Evolutionary conservation across 169 alveolate genomes (phyloP).

Genomic region (Eimeria tenella): DNA sequence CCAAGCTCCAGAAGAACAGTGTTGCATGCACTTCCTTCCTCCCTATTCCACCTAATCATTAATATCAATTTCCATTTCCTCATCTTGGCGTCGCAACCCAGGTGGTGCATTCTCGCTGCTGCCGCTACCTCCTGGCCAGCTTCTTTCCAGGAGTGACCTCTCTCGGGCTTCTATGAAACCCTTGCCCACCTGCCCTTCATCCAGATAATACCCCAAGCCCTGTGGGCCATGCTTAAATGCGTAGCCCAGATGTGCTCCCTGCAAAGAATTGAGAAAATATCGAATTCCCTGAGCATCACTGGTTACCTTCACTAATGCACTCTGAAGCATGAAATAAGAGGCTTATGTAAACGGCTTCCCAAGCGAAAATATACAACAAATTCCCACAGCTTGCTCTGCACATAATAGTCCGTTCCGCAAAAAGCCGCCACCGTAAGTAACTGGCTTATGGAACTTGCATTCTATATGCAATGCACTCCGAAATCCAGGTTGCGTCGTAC

Average conservation of each 20-base stretch:
- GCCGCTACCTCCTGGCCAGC: background rate
- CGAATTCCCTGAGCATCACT: too few relatives aligned
- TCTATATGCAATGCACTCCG: too few relatives aligned
- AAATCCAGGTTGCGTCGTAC: too few relatives aligned
- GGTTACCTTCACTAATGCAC: too few relatives aligned
- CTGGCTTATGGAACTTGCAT: too few relatives aligned
- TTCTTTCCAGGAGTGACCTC: background rate
- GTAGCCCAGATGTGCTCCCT: conserved; percentile 64
- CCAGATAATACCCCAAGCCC: conserved; percentile 76
- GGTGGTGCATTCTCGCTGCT: background rate
- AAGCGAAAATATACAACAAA: too few relatives aligned
- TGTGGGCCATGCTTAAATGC: conserved; percentile 52
- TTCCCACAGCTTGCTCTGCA: background rate
- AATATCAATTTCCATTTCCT: conserved; percentile 15
- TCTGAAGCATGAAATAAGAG: too few relatives aligned
- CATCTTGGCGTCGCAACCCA: background rate
- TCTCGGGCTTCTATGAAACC: conserved; percentile 2
- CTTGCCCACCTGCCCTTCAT: conserved; percentile 38
- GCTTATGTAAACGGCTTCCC: too few relatives aligned
- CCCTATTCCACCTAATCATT: background rate
- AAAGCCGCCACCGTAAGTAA: too few relatives aligned
- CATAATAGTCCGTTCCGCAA: too few relatives aligned
- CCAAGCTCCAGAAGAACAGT: too few relatives aligned
- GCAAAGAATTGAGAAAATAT: background rate
- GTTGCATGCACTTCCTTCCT: too few relatives aligned